Base-by-base conservation (phyloP, 2,329 filamentous ascomycete genomes). In the Macroventuria anomochaeta region DNA sequence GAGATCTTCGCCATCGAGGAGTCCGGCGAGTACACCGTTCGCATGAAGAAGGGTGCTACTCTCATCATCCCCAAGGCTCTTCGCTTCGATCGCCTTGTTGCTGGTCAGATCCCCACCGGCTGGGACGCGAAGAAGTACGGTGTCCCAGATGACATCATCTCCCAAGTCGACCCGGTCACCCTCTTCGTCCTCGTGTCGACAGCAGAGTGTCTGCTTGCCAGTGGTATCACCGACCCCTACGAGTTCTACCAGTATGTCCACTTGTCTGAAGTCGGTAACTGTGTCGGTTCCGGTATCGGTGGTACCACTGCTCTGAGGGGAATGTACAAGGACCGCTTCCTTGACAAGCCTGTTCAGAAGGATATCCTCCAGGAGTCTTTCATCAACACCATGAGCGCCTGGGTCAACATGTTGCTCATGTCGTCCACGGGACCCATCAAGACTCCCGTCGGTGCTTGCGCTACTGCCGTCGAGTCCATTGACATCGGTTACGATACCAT, bases 221-320 rank as follows among this genome's bases (percentile, higher is more conserved):
- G 91, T 59, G 95, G 95, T 87, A 93, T 99, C 75, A 97, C 95
- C 21, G 96, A 99, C 73, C 96, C 95, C 17, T 99, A 97, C 73
- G 95, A 99, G 79, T 97, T 99, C 80, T 99, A 99, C 85, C 93
- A 97, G 82, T 99, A 99, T 70, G 93, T 99, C 59, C 95, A 99
- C 76, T 87, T 99, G 57, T 97, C 95, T 7, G 91, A 99, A 74
- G 90, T 99, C 44, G 95, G 95, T 76, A 99, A 99, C 84, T 97
- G 93, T 73, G 88, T 99, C 65, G 95, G 95, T 77, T 99, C 96
- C 26, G 95, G 96, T 83, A 96, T 99, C 81, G 95, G 95, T 84
- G 96, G 95, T 79, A 89, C 92, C 57, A 86, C 86, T 68, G 95
- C 95, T 67, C 85, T 99, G 62, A 88, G 92, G 69, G 93, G 93